Evolutionary conservation across 345 rosid genomes (phyloP), one percentile per base, ranked within the genome.

Genomic region (Mercurialis annua): DNA sequence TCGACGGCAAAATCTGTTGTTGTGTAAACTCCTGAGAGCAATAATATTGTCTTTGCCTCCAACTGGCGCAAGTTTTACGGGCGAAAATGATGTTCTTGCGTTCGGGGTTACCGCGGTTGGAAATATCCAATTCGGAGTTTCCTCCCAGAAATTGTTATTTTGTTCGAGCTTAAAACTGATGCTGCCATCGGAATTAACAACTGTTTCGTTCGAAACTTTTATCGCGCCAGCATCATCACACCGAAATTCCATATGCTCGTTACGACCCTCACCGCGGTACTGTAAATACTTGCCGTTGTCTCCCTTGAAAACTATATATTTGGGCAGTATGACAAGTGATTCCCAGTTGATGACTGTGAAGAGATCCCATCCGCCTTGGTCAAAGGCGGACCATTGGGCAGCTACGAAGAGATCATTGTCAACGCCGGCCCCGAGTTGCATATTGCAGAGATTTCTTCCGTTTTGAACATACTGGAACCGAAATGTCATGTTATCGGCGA

Each of bases 311-410:
- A 23, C 42, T 12, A 57, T 42, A 57, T 31, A 42, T 7, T 31
- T 29, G 38, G 61, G 61, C 23, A 57, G 3, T 7, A 57, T 26
- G 42, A 57, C 61, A 3, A 57, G 9, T 31, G 61, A 11, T 17
- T 57, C 61, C 61, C 38, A 57, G n/a, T 57, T 24, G 3, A 24
- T 57, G 42, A 57, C 5, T 17, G 42, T 57, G 40, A 57, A 57
- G 20, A 29, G 52, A 48, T 55, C 59, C 12, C 38, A n/a, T 27
- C 30, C 59, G 16, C 30, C n/a, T 2, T 10, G 9, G 15, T 46
- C 50, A 0, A 14, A 18, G 9, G 1, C 0, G 6, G 24, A 48
- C 18, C 9, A 48, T 48, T 24, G 4, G 52, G 20, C 52, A n/a
- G 9, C 20, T n/a, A 48, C 18, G 52, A 21, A 48, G 20, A 21